Conservation (phyloP, 1,139 yeast genomes). For the Lodderomyces beijingensis region DNA sequence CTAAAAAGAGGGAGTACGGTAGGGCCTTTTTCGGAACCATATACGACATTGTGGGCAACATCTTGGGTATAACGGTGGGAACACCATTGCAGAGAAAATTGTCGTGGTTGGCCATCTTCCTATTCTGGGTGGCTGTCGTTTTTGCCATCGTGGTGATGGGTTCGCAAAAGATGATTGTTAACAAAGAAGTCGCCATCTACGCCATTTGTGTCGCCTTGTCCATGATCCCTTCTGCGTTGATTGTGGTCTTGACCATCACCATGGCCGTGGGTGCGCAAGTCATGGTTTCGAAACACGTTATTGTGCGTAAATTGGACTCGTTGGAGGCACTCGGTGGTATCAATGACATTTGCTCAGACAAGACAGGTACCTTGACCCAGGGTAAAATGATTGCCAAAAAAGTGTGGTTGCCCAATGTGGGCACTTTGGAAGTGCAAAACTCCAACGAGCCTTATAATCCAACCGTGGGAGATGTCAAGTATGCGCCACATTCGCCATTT, state of each 20-base stretch:
- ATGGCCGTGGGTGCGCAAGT: slow-evolving; percentile 85
- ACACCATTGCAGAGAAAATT: slow-evolving; percentile 70
- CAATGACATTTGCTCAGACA: slow-evolving; percentile 76
- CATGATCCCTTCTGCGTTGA: slow-evolving; percentile 79
- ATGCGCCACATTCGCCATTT: slow-evolving; percentile 39
- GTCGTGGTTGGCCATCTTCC: slow-evolving; percentile 64
- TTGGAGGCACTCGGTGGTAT: slow-evolving; percentile 78
- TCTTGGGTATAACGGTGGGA: slow-evolving; percentile 72
- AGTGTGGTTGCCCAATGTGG: slow-evolving; percentile 75
- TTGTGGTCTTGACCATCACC: slow-evolving; percentile 77
- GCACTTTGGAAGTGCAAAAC: slow-evolving; percentile 57
- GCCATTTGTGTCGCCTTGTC: slow-evolving; percentile 81
- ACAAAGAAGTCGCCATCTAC: slow-evolving; percentile 70
- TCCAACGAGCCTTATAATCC: slow-evolving; percentile 75
- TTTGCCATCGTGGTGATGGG: slow-evolving; percentile 81
- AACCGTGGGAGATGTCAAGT: slow-evolving; percentile 53
- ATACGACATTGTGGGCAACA: slow-evolving; percentile 49
- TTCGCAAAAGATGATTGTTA: slow-evolving; percentile 64
- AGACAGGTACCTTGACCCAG: slow-evolving; percentile 78
- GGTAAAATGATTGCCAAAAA: slow-evolving; percentile 74
- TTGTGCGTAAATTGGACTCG: slow-evolving; percentile 75
- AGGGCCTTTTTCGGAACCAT: slow-evolving; percentile 41
- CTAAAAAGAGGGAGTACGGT: slow-evolving; percentile 42
- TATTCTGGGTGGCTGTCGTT: slow-evolving; percentile 68
- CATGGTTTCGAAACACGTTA: slow-evolving; percentile 68